phyloP scores from a whole-genome alignment of 352 stramenopile species.

The Pythium rishiriense region DNA sequence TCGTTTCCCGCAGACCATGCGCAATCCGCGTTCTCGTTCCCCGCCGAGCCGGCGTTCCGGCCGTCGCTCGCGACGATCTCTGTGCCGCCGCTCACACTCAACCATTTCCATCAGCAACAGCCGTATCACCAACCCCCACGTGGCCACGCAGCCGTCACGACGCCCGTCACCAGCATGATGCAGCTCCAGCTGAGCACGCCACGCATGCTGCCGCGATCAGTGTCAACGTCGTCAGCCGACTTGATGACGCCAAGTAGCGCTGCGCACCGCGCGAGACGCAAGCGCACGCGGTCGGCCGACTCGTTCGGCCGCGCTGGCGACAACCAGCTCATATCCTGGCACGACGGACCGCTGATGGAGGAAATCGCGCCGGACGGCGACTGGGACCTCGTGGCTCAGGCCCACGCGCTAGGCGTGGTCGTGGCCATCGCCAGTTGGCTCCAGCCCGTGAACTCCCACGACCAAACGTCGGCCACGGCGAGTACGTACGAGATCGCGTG shows the following conservation, averaged over 20 bases:
- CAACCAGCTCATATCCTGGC: slow-evolving; percentile 40
- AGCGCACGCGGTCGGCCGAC: slow-evolving; percentile 72
- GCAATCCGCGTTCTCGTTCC: neutral
- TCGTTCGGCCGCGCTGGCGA: slow-evolving; percentile 29
- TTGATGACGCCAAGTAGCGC: neutral
- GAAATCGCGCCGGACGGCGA: slow-evolving; percentile 44
- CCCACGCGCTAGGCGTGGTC: slow-evolving; percentile 14
- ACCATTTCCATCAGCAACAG: slow-evolving; percentile 1
- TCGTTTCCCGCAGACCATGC: neutral
- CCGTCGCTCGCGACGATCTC: slow-evolving; percentile 13
- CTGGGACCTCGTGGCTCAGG: slow-evolving; percentile 25
- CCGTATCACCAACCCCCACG: slow-evolving; percentile 11
- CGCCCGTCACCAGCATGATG: slow-evolving; percentile 76
- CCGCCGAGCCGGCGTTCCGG: neutral
- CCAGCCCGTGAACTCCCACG: neutral
- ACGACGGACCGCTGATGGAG: slow-evolving; percentile 42
- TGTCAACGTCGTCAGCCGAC: slow-evolving; percentile 28
- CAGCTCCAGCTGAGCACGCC: slow-evolving; percentile 59
- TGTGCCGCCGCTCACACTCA: slow-evolving; percentile 8
- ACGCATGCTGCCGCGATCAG: slow-evolving; percentile 25
- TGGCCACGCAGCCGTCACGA: slow-evolving; percentile 44
- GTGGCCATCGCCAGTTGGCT: slow-evolving; percentile 9
- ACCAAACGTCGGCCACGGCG: neutral
- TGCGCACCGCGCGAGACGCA: slow-evolving; percentile 38
- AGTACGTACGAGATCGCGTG: slow-evolving; percentile 5